Percentiles rank a stretch among this genome's conserved stretches.
phyloP scores from a whole-genome alignment of 2,329 filamentous ascomycete species.

The Lachnellula occidentalis region DNA sequence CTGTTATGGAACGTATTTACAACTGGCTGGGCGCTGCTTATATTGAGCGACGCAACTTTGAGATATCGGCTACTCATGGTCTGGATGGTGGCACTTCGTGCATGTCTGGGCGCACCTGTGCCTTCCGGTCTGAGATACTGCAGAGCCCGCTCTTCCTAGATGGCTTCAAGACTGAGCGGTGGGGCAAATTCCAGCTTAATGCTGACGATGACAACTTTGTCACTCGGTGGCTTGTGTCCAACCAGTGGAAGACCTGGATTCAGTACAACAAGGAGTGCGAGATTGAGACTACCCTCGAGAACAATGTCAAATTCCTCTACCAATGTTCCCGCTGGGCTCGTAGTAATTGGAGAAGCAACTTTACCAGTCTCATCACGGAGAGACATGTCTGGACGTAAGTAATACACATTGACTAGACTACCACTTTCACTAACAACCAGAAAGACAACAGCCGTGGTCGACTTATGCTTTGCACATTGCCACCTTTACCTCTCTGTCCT shows the following conservation, averaged over 20 bases:
- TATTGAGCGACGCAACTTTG: slow-evolving; percentile 90
- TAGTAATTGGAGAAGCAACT: slow-evolving; percentile 97
- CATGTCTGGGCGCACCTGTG: slow-evolving; percentile 89
- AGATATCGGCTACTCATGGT: slow-evolving; percentile 91
- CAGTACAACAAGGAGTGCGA: slow-evolving; percentile 90
- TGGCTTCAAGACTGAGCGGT: slow-evolving; percentile 87
- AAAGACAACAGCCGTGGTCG: slow-evolving; percentile 85
- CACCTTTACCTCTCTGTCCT: slow-evolving; percentile 83
- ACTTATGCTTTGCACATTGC: slow-evolving; percentile 90
- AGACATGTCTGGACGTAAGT: slow-evolving; percentile 83
- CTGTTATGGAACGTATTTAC: slow-evolving; percentile 58
- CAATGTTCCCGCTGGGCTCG: slow-evolving; percentile 93
- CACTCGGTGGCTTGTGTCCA: slow-evolving; percentile 88
- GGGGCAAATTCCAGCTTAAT: slow-evolving; percentile 84
- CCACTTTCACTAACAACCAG: slow-evolving; percentile 12
- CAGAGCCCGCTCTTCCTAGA: slow-evolving; percentile 80
- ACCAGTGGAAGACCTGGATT: slow-evolving; percentile 90
- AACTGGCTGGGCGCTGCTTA: slow-evolving; percentile 90
- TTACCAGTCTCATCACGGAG: slow-evolving; percentile 82
- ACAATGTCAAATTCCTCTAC: slow-evolving; percentile 81
- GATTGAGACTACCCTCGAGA: slow-evolving; percentile 88
- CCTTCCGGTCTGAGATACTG: slow-evolving; percentile 84
- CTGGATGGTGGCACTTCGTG: slow-evolving; percentile 95
- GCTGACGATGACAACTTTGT: slow-evolving; percentile 98
- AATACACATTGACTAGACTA: not conserved